A percentile compares a stretch with the other conserved stretches of the same genome.
Conservation (phyloP, 768 basidiomycete species). For the Lactifluus pinguis region DNA sequence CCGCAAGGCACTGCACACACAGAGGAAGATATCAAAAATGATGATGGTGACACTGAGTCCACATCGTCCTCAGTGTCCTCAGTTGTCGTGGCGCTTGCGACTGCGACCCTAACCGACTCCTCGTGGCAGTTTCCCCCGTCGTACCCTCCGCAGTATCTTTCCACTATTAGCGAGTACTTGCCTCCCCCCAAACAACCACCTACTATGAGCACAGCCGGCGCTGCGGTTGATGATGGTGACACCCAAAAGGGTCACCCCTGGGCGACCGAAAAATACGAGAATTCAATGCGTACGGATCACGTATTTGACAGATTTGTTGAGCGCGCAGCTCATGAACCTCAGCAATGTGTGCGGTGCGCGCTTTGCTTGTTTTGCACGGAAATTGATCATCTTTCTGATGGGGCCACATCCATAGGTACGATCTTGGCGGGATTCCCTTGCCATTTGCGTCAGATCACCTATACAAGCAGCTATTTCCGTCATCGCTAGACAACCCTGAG, state of each 20-base stretch:
- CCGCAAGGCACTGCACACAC: neutral
- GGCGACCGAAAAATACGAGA: slow-evolving; percentile 73
- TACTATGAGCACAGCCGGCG: slow-evolving; percentile 31
- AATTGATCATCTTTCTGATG: neutral
- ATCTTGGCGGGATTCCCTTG: slow-evolving; percentile 74
- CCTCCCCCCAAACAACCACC: slow-evolving; percentile 41
- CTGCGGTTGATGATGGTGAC: slow-evolving; percentile 31
- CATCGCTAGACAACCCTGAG: slow-evolving; percentile 31
- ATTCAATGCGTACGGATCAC: slow-evolving; percentile 68
- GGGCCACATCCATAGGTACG: slow-evolving; percentile 49
- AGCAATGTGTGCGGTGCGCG: slow-evolving; percentile 81
- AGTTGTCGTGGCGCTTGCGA: slow-evolving; percentile 49
- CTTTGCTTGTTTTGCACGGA: neutral
- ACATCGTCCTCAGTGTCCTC: slow-evolving; percentile 26
- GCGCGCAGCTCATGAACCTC: slow-evolving; percentile 57
- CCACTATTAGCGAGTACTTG: slow-evolving; percentile 65
- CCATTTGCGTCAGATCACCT: slow-evolving; percentile 75
- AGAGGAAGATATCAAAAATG: slow-evolving; percentile 8
- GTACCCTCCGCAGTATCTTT: slow-evolving; percentile 64
- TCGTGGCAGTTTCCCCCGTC: slow-evolving; percentile 59
- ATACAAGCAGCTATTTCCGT: slow-evolving; percentile 68
- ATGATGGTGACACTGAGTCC: slow-evolving; percentile 32
- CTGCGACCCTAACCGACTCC: slow-evolving; percentile 46
- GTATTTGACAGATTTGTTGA: slow-evolving; percentile 81
- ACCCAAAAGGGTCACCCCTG: slow-evolving; percentile 43